Evolutionary conservation across 129 eudicot species (phyloP).

Genomic region (Chrysanthemum lavandulifolium): DNA sequence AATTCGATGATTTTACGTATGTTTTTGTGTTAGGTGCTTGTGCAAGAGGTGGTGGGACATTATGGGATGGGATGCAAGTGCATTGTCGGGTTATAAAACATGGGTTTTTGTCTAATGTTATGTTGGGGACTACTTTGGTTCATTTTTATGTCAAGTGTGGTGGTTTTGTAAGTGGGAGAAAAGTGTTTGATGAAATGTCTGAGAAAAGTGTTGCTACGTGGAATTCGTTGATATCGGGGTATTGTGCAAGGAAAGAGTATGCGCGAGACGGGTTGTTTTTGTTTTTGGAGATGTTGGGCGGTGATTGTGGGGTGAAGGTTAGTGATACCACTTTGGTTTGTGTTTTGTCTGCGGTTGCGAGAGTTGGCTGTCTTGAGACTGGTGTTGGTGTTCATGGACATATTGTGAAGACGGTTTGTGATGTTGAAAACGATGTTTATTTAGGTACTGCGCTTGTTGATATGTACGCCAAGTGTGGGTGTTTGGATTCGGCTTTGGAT

Average conservation of each 20-base stretch:
- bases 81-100: constrained; percentile 40
- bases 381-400: constrained; percentile 45
- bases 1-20: constrained; percentile 45
- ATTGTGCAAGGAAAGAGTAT: constrained; percentile 33
- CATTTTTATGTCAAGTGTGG: constrained; percentile 42
- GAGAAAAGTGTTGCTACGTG: constrained; percentile 41
- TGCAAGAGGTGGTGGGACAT: constrained; percentile 35
- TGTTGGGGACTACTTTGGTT: constrained; percentile 44
- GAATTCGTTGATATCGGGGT: constrained; percentile 54
- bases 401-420: constrained; percentile 28
- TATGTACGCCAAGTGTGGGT: constrained; percentile 61
- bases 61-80: constrained; percentile 44
- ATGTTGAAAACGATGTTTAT: constrained; percentile 45
- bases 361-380: constrained; percentile 35
- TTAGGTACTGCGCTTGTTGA: constrained; percentile 57
- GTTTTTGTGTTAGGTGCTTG: constrained; percentile 56
- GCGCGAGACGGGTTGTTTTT: constrained; percentile 29
- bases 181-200: constrained; percentile 56
- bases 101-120: constrained; percentile 33
- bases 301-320: constrained; percentile 20
- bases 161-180: constrained; percentile 33
- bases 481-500: constrained; percentile 30
- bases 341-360: constrained; percentile 50
- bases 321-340: constrained; percentile 45
- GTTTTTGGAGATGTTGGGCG: constrained; percentile 40